Conservation (phyloP, 2,329 filamentous ascomycete species). For the Albifimbria verrucaria region DNA sequence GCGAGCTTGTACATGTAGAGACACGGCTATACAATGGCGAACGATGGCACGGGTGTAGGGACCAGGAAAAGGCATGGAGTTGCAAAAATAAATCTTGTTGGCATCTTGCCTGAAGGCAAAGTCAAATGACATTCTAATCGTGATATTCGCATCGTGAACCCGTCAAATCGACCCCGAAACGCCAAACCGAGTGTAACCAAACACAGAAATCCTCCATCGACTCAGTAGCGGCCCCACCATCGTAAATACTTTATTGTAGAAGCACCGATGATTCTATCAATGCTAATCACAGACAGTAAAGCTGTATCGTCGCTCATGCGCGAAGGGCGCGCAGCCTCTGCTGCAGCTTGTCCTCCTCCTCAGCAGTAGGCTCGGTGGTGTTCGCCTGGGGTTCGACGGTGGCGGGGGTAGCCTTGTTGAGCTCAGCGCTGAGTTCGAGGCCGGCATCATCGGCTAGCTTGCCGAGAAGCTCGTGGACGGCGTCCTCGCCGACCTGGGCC, state of each 20-base stretch:
- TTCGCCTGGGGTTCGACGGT: constrained; percentile 57
- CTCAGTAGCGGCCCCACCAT: too few species aligned
- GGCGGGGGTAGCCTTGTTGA: constrained; percentile 54
- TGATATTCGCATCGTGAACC: not conserved
- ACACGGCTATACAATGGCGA: not conserved
- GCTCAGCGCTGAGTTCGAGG: constrained; percentile 74
- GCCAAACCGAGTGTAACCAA: not conserved
- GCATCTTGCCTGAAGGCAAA: too few species aligned
- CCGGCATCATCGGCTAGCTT: constrained; percentile 87
- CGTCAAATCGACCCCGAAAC: not conserved
- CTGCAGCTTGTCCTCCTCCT: constrained; percentile 74
- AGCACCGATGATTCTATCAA: too few species aligned
- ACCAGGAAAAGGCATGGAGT: too few species aligned
- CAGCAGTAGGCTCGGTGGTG: constrained; percentile 65
- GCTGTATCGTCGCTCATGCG: constrained; percentile 31
- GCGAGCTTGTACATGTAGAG: constrained; percentile 80
- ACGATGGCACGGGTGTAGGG: too few species aligned
- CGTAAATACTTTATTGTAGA: too few species aligned
- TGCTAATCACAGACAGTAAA: too few species aligned
- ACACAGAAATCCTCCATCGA: not conserved
- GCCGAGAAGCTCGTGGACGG: constrained; percentile 80
- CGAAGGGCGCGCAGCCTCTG: constrained; percentile 55
- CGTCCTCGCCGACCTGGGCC: constrained; percentile 72
- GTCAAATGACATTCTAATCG: not conserved
- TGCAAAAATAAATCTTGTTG: too few species aligned